These are phyloP conservation scores for Cryphonectria parasitica DNA, from an alignment of 2,329 filamentous ascomycete genomes.

Conservation along the genomic window DNA sequence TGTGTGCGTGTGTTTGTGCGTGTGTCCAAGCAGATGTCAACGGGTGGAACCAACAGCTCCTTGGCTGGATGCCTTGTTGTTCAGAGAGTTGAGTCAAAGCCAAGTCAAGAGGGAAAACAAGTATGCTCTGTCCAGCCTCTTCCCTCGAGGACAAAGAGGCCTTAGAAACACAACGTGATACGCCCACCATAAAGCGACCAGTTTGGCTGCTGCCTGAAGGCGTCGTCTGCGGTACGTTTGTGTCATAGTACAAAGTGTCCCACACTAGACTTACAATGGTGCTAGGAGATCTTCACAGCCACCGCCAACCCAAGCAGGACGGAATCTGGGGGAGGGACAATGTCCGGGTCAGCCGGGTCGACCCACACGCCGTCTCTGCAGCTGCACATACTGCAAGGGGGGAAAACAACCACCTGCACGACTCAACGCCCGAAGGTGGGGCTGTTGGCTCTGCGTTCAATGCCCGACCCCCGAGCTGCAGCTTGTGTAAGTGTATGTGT, in stretches of 20 bases:
- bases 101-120: neutral
- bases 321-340: conserved; percentile 6
- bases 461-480: conserved; percentile 13
- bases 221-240: neutral
- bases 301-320: conserved; percentile 8
- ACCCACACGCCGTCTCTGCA: neutral
- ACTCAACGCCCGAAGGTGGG: conserved; percentile 16
- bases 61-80: neutral
- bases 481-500: no score
- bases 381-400: neutral
- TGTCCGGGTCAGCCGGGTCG: conserved; percentile 7
- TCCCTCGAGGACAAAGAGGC: neutral
- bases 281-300: conserved; percentile 9
- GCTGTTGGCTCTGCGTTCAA: conserved; percentile 1
- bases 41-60: neutral
- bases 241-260: no score
- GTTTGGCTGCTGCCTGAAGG: conserved; percentile 5
- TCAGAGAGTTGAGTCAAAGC: neutral
- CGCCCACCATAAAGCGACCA: neutral
- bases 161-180: neutral
- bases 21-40: neutral
- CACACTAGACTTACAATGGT: conserved; percentile 6
- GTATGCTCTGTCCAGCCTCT: neutral
- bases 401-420: neutral
- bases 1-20: neutral